Percentiles rank a stretch among this genome's conserved stretches.
phyloP scores from a whole-genome alignment of 2,329 filamentous ascomycete species.

The Cytospora schulzeri region DNA sequence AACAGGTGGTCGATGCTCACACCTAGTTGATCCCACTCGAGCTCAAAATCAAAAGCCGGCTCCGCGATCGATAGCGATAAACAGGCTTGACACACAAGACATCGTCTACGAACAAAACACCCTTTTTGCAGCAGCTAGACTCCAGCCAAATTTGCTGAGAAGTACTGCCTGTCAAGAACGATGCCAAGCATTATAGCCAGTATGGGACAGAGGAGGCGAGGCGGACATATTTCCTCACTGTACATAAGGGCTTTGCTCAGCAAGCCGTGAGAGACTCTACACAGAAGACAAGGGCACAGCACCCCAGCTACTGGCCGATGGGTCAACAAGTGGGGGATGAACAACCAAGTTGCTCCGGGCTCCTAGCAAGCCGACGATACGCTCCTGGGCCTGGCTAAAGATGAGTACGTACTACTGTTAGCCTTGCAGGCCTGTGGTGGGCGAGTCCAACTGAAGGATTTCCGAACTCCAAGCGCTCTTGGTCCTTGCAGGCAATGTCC shows the following conservation, averaged over 20 bases:
- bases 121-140: constrained; percentile 13
- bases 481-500: constrained; percentile 18
- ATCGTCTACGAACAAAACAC: constrained; percentile 7
- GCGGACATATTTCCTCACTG: neutral
- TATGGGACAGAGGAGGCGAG: neutral
- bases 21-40: neutral
- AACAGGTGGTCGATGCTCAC: constrained; percentile 12
- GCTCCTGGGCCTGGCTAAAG: neutral
- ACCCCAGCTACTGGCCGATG: neutral
- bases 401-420: neutral
- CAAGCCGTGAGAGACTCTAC: neutral
- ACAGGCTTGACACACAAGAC: constrained; percentile 5
- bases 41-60: constrained; percentile 2
- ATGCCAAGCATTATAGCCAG: constrained; percentile 11
- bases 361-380: neutral
- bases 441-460: constrained; percentile 1
- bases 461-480: constrained; percentile 1
- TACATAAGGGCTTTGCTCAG: too few relatives aligned
- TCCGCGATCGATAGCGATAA: constrained; percentile 2
- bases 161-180: constrained; percentile 9
- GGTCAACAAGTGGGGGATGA: neutral
- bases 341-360: neutral
- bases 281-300: neutral
- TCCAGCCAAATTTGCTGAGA: constrained; percentile 1
- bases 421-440: neutral